phyloP scores from a whole-genome alignment of 176 grass and related monocot genomes.

The Musa acuminata region DNA sequence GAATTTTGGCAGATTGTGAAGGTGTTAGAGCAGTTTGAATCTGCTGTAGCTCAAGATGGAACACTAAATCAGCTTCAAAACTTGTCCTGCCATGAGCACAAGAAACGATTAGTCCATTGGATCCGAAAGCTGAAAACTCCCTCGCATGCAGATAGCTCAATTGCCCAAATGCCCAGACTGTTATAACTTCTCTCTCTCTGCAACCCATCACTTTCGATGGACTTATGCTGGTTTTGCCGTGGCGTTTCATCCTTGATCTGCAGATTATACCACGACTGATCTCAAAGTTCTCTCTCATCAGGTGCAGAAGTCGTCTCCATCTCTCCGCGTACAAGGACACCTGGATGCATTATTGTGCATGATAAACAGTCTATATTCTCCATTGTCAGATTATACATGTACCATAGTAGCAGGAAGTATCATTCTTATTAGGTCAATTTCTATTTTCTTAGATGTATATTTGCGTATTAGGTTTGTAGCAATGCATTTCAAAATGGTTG shows the following conservation, averaged over 20 bases:
- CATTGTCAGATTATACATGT: background rate
- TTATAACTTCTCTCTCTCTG: slow-evolving; percentile 22
- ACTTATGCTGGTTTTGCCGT: background rate
- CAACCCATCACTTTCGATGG: background rate
- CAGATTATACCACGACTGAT: background rate
- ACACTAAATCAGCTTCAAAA: slow-evolving; percentile 44
- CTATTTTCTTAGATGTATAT: background rate
- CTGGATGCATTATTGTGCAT: background rate
- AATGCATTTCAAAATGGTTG: background rate
- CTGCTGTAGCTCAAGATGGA: slow-evolving; percentile 44
- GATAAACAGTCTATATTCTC: background rate
- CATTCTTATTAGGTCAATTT: background rate
- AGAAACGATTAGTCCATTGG: slow-evolving; percentile 51
- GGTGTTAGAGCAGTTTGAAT: slow-evolving; percentile 58
- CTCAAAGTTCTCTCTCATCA: background rate
- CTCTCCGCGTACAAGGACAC: background rate
- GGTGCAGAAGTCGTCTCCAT: background rate
- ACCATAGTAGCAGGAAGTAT: background rate
- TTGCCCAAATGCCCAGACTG: slow-evolving; percentile 39
- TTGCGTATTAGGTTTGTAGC: background rate
- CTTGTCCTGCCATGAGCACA: slow-evolving; percentile 51
- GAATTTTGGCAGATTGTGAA: slow-evolving; percentile 64
- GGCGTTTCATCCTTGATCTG: background rate
- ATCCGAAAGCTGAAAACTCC: slow-evolving; percentile 48
- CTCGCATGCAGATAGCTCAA: slow-evolving; percentile 33